These are phyloP conservation scores for Hortiboletus rubellus DNA, from an alignment of 1,284 basidiomycete species.

Conservation along the genomic window DNA sequence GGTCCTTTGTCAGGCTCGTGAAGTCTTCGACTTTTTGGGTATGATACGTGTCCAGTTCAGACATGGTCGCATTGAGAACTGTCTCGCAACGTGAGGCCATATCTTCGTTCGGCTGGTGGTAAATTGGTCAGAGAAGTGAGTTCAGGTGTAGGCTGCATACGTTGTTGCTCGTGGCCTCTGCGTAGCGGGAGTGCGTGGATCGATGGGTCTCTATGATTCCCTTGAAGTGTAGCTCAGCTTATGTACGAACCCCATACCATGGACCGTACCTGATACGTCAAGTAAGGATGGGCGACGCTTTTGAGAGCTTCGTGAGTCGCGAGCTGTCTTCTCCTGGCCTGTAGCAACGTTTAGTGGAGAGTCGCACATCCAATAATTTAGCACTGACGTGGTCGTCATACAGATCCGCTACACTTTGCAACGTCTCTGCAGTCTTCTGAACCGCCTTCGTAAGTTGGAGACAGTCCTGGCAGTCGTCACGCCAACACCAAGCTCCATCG, in stretches of 20 bases:
- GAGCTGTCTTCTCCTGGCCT: slow-evolving; percentile 73
- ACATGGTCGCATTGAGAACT: slow-evolving; percentile 83
- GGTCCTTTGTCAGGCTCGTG: slow-evolving; percentile 54
- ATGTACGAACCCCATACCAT: background rate
- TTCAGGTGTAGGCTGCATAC: slow-evolving; percentile 20
- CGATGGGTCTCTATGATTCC: slow-evolving; percentile 71
- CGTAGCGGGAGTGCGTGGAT: slow-evolving; percentile 64
- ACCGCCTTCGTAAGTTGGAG: slow-evolving; percentile 74
- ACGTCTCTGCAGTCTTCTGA: slow-evolving; percentile 72
- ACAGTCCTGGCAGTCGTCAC: slow-evolving; percentile 73
- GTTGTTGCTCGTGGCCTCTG: slow-evolving; percentile 48
- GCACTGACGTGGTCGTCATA: slow-evolving; percentile 73
- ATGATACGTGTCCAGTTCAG: slow-evolving; percentile 83
- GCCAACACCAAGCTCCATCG: slow-evolving; percentile 85
- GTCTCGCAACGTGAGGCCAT: slow-evolving; percentile 79
- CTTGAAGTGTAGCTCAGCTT: slow-evolving; percentile 36
- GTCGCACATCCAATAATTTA: background rate
- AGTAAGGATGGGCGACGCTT: slow-evolving; percentile 68
- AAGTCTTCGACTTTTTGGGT: slow-evolving; percentile 74
- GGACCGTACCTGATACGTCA: slow-evolving; percentile 60
- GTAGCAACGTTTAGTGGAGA: slow-evolving; percentile 11
- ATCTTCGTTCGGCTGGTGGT: slow-evolving; percentile 57
- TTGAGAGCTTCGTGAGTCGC: slow-evolving; percentile 76
- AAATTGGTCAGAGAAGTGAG: slow-evolving; percentile 10
- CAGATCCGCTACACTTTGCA: slow-evolving; percentile 74